Evolutionary conservation across 257 asterid genomes (phyloP).

Genomic region (Lycium ferocissimum): DNA sequence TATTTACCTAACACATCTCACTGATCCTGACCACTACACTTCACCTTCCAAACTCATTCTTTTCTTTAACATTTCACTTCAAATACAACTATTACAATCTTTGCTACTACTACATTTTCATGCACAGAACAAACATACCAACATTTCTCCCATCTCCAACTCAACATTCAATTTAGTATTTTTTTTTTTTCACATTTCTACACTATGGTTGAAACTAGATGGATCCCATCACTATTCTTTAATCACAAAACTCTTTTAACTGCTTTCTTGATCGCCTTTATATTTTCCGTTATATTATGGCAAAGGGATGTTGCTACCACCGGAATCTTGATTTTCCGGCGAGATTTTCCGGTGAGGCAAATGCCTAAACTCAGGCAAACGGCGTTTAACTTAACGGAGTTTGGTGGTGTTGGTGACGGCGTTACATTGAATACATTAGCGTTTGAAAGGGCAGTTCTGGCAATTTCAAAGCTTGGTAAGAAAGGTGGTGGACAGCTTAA

Average conservation of each 20-base stretch:
- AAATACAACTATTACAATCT: conserved; percentile 3
- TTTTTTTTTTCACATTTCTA: too few relatives aligned
- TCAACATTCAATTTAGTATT: not conserved
- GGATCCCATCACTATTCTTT: conserved; percentile 52
- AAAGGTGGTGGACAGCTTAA: conserved; percentile 84
- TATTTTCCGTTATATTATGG: conserved; percentile 55
- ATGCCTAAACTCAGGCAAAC: conserved; percentile 60
- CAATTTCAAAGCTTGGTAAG: conserved; percentile 62
- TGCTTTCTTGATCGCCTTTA: conserved; percentile 46
- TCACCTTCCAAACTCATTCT: conserved; percentile 42
- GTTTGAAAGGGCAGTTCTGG: conserved; percentile 68
- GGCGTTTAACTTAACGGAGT: conserved; percentile 72
- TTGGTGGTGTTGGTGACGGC: conserved; percentile 88
- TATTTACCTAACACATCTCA: conserved; percentile 34
- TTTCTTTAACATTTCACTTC: not conserved
- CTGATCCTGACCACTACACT: conserved; percentile 40
- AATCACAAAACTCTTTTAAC: conserved; percentile 51
- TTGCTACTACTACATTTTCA: conserved; percentile 29
- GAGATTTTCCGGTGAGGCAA: conserved; percentile 42
- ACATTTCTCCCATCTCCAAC: not conserved
- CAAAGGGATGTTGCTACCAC: conserved; percentile 47
- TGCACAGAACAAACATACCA: conserved; percentile 19
- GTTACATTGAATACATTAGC: conserved; percentile 70
- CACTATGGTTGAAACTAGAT: conserved; percentile 28
- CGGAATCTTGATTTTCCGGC: conserved; percentile 49